A percentile compares a stretch with the other conserved stretches of the same genome.
Evolutionary conservation across 176 grass and related monocot species (phyloP).

Genomic region (Poa annua): DNA sequence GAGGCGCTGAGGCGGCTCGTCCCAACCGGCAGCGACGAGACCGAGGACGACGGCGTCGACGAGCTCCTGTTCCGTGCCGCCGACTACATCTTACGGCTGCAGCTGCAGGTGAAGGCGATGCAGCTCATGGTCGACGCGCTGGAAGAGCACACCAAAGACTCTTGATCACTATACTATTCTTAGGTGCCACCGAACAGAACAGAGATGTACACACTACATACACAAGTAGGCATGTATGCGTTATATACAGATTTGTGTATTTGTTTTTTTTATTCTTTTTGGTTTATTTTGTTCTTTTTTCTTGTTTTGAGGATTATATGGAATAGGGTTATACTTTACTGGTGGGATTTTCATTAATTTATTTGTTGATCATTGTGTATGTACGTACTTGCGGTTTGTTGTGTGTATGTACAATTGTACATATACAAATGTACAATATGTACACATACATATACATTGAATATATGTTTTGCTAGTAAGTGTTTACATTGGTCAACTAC

Average conservation of each 20-base stretch:
- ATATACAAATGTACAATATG: no score
- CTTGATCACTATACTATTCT: neutral
- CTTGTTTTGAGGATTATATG: neutral
- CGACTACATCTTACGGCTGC: conserved; percentile 56
- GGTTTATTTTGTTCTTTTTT: neutral
- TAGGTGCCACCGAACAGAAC: conserved; percentile 19
- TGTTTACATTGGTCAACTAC: no score
- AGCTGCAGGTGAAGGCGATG: conserved; percentile 52
- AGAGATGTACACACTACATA: neutral
- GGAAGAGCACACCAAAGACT: conserved; percentile 29
- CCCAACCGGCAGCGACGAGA: neutral
- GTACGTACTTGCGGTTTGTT: neutral
- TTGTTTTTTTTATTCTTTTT: neutral
- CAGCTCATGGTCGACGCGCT: conserved; percentile 57
- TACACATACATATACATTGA: no score
- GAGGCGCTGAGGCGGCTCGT: conserved; percentile 53
- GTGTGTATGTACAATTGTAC: neutral
- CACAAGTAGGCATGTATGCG: neutral
- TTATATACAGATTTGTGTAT: neutral
- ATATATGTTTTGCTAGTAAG: no score
- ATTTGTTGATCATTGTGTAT: conserved; percentile 10
- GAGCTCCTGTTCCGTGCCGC: conserved; percentile 48
- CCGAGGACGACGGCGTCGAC: conserved; percentile 14
- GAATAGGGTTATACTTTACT: neutral
- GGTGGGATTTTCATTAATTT: neutral